Evolutionary conservation across 805 yeast genomes (phyloP).

Genomic region (Starmerella apicola): DNA sequence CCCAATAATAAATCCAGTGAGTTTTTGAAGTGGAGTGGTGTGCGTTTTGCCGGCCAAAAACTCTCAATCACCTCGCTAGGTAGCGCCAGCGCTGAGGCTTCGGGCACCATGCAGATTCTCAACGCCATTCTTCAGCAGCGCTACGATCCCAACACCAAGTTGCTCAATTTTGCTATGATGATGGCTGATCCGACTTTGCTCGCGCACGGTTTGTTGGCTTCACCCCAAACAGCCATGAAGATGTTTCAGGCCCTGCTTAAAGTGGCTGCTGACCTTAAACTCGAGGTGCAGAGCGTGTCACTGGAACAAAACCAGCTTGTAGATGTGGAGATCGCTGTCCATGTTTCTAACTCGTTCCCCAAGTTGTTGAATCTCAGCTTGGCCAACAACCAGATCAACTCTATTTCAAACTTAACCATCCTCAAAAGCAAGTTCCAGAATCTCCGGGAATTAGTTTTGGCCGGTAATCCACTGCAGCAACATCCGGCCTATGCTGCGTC

Average conservation of each 20-base stretch:
- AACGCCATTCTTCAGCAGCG: slow-evolving; percentile 50
- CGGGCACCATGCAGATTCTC: slow-evolving; percentile 47
- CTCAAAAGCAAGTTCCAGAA: slow-evolving; percentile 66
- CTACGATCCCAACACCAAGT: slow-evolving; percentile 48
- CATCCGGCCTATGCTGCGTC: slow-evolving; percentile 36
- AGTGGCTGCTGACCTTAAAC: slow-evolving; percentile 42
- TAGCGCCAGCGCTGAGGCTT: slow-evolving; percentile 8
- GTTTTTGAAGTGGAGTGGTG: slow-evolving; percentile 56
- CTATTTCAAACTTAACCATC: slow-evolving; percentile 48
- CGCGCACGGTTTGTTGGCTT: slow-evolving; percentile 51
- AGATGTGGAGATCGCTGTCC: slow-evolving; percentile 47
- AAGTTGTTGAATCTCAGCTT: slow-evolving; percentile 63
- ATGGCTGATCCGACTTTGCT: slow-evolving; percentile 49
- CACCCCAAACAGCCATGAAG: slow-evolving; percentile 54
- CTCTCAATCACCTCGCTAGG: slow-evolving; percentile 39
- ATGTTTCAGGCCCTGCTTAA: slow-evolving; percentile 85
- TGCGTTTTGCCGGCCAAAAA: slow-evolving; percentile 63
- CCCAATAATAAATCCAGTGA: slow-evolving; percentile 45
- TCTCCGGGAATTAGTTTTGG: slow-evolving; percentile 64
- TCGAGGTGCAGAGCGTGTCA: slow-evolving; percentile 50
- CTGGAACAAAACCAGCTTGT: slow-evolving; percentile 40
- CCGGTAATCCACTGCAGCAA: slow-evolving; percentile 58
- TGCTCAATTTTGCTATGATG: slow-evolving; percentile 59
- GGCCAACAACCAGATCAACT: slow-evolving; percentile 56
- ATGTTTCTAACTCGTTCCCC: slow-evolving; percentile 67